phyloP scores from a whole-genome alignment of 768 basidiomycete genomes.

The Agrocybe pediades region DNA sequence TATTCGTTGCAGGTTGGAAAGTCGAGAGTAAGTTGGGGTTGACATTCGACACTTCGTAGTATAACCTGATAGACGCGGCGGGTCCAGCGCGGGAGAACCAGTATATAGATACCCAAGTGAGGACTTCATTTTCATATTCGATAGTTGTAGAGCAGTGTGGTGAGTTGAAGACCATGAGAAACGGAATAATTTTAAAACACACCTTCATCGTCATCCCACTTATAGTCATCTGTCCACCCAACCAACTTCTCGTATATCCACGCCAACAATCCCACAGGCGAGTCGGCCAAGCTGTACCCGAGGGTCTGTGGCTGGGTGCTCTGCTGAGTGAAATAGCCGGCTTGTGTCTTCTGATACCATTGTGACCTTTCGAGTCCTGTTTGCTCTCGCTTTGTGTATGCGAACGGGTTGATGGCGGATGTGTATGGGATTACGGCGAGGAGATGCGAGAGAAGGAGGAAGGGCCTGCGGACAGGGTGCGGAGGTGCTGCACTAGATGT shows the following conservation, averaged over 20 bases:
- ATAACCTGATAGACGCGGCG: conserved; percentile 56
- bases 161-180: background rate
- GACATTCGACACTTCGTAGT: conserved; percentile 42
- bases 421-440: conserved; percentile 23
- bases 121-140: conserved; percentile 41
- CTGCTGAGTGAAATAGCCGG: conserved; percentile 43
- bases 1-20: conserved; percentile 20
- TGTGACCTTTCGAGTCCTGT: conserved; percentile 28
- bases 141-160: background rate
- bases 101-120: conserved; percentile 64
- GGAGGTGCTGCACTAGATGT: conserved; percentile 18
- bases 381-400: conserved; percentile 33
- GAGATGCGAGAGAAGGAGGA: conserved; percentile 26
- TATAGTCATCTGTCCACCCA: conserved; percentile 51
- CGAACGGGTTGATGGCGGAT: conserved; percentile 23
- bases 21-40: background rate
- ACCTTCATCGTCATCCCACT: conserved; percentile 64
- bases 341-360: conserved; percentile 29
- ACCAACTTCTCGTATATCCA: conserved; percentile 59
- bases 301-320: conserved; percentile 52
- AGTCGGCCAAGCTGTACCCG: conserved; percentile 57
- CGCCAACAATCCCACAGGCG: conserved; percentile 53
- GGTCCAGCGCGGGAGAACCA: conserved; percentile 63
- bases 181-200: conserved; percentile 3
- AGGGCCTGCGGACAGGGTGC: conserved; percentile 22